phyloP scores from a whole-genome alignment of 2,329 filamentous ascomycete genomes.

The Elsinoe fawcettii region DNA sequence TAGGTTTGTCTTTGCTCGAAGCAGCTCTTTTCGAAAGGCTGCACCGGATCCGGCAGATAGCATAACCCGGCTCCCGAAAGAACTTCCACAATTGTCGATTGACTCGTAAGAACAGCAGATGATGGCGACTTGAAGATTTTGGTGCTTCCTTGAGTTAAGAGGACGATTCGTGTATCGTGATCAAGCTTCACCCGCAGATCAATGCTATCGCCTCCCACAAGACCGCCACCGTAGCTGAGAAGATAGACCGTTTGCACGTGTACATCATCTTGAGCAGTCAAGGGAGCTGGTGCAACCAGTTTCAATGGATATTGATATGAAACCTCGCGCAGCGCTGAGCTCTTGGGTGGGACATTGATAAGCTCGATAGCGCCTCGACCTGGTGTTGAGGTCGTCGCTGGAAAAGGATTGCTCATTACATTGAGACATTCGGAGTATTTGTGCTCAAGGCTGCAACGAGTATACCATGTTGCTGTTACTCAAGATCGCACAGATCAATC shows the following conservation, averaged over 20 bases:
- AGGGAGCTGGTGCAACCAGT: slow-evolving; percentile 70
- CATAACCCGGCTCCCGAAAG: slow-evolving; percentile 45
- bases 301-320: slow-evolving; percentile 94
- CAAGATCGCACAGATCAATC: background rate
- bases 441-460: background rate
- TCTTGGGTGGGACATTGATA: slow-evolving; percentile 60
- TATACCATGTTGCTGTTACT: background rate
- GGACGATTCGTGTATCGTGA: slow-evolving; percentile 54
- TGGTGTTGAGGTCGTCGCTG: slow-evolving; percentile 61
- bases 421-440: background rate
- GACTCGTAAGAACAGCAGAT: slow-evolving; percentile 31
- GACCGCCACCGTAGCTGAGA: slow-evolving; percentile 86
- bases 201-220: slow-evolving; percentile 81
- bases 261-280: slow-evolving; percentile 31
- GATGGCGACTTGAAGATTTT: slow-evolving; percentile 83
- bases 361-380: slow-evolving; percentile 74
- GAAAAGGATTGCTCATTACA: slow-evolving; percentile 59
- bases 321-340: slow-evolving; percentile 64
- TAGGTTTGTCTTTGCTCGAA: slow-evolving; percentile 84
- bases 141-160: slow-evolving; percentile 67
- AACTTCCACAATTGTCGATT: slow-evolving; percentile 41
- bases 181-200: slow-evolving; percentile 62
- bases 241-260: slow-evolving; percentile 68
- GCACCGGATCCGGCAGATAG: slow-evolving; percentile 82
- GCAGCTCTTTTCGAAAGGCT: slow-evolving; percentile 76